phyloP scores from a whole-genome alignment of 1,284 basidiomycete genomes.

The Pterula multifida region DNA sequence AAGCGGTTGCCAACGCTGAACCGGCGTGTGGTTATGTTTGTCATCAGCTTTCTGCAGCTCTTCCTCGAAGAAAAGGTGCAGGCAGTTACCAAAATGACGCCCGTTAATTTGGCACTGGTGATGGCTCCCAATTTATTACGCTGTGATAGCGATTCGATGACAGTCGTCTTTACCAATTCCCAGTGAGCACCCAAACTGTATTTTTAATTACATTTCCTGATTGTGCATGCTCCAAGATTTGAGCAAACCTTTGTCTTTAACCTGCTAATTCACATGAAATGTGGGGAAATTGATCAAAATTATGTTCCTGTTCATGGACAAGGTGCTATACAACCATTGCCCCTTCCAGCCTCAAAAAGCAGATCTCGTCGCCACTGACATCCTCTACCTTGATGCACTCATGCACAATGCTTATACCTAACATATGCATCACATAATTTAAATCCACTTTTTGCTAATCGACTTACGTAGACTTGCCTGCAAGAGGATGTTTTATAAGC shows the following conservation, averaged over 20 bases:
- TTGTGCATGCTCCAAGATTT: slow-evolving; percentile 41
- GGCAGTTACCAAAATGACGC: slow-evolving; percentile 76
- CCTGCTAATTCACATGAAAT: slow-evolving; percentile 42
- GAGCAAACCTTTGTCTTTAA: slow-evolving; percentile 83
- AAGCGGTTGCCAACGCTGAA: slow-evolving; percentile 73
- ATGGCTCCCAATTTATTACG: slow-evolving; percentile 84
- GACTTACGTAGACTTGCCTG: too few species aligned
- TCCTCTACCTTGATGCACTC: not conserved
- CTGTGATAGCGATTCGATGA: slow-evolving; percentile 73
- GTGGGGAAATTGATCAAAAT: slow-evolving; percentile 58
- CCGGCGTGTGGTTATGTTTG: slow-evolving; percentile 72
- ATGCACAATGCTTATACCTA: too few species aligned
- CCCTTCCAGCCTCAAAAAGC: slow-evolving; percentile 30
- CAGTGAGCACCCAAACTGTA: slow-evolving; percentile 39
- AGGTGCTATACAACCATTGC: slow-evolving; percentile 38
- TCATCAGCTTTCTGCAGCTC: slow-evolving; percentile 81
- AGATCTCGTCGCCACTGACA: slow-evolving; percentile 31
- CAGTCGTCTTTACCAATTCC: slow-evolving; percentile 80
- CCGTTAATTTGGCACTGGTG: slow-evolving; percentile 65
- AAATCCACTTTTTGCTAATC: too few species aligned
- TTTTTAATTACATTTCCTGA: slow-evolving; percentile 8
- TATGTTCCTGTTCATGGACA: slow-evolving; percentile 71
- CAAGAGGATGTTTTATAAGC: too few species aligned
- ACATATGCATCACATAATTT: too few species aligned
- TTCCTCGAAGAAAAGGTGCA: slow-evolving; percentile 72